These are phyloP conservation scores for Phytophthora agathidicida DNA, from an alignment of 352 stramenopile genomes.

Conservation along the genomic window DNA sequence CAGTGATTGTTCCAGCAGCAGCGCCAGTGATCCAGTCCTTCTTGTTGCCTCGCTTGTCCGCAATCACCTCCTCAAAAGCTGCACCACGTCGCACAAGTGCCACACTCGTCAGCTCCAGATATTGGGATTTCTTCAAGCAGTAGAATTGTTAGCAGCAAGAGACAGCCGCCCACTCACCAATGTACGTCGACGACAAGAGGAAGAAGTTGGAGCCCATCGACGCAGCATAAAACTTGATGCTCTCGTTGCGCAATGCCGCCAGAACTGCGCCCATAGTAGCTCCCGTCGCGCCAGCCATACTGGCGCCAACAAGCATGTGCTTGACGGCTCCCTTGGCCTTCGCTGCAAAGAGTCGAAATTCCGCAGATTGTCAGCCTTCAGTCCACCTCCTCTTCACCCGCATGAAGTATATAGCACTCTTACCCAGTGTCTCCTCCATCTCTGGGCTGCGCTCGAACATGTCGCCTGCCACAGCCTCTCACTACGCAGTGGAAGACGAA, in stretches of 20 bases:
- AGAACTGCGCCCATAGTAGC: constrained; percentile 64
- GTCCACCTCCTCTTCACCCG: not conserved
- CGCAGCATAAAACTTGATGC: constrained; percentile 79
- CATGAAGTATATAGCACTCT: not conserved
- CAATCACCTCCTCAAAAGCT: constrained; percentile 83
- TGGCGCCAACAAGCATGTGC: constrained; percentile 71
- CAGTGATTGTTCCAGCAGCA: constrained; percentile 63
- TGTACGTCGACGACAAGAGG: constrained; percentile 84
- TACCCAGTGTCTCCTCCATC: constrained; percentile 34
- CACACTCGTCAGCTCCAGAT: not conserved
- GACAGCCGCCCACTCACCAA: constrained; percentile 42
- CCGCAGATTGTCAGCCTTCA: not conserved
- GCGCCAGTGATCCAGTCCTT: constrained; percentile 67
- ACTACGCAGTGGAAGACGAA: not conserved
- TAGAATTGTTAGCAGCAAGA: too few relatives aligned
- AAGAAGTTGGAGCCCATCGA: constrained; percentile 90
- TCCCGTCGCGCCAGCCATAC: constrained; percentile 55
- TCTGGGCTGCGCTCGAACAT: constrained; percentile 42
- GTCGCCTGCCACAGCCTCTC: not conserved
- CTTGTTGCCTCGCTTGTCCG: constrained; percentile 63
- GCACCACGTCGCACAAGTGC: not conserved
- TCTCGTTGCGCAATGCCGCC: constrained; percentile 76
- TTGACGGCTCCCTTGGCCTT: constrained; percentile 73
- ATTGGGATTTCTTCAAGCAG: not conserved
- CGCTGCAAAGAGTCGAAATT: constrained; percentile 28